phyloP scores from a whole-genome alignment of 371 early-diverging fungal species.

The Mortierella sp. region DNA sequence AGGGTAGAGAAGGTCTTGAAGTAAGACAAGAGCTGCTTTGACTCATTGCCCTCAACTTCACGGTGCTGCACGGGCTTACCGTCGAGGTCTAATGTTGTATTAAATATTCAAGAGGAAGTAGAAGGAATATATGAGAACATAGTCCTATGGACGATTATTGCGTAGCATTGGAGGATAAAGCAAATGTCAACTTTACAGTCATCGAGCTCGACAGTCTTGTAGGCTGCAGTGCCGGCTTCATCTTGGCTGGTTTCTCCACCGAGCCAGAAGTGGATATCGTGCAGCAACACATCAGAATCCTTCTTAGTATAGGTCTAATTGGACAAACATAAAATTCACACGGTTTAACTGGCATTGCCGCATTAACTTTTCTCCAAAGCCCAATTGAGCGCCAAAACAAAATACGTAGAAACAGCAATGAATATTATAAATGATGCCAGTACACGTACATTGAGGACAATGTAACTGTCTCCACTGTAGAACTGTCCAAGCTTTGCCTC shows the following conservation, averaged over 20 bases:
- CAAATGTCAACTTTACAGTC: conserved; percentile 67
- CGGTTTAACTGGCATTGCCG: not conserved
- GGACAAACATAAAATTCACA: not conserved
- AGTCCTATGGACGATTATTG: not conserved
- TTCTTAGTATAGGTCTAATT: conserved; percentile 75
- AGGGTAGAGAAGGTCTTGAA: conserved; percentile 70
- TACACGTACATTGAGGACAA: conserved; percentile 75
- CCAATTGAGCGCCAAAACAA: not conserved
- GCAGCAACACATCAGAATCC: conserved; percentile 68
- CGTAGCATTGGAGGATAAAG: too few species aligned
- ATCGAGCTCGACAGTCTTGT: conserved; percentile 91
- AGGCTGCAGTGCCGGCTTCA: conserved; percentile 91
- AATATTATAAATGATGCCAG: not conserved
- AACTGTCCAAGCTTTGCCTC: conserved; percentile 76
- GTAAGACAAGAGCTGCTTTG: conserved; percentile 73
- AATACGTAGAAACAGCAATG: not conserved
- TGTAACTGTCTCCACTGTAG: conserved; percentile 85
- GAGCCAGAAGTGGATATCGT: conserved; percentile 91
- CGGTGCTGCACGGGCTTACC: conserved; percentile 82
- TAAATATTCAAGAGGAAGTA: not conserved
- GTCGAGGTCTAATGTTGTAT: conserved; percentile 67
- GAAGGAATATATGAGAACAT: not conserved
- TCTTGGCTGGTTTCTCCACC: conserved; percentile 80
- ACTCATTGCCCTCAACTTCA: conserved; percentile 81
- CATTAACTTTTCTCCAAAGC: not conserved